These are phyloP conservation scores for Albophoma yamanashiensis DNA, from an alignment of 2,329 filamentous ascomycete species.

Conservation along the genomic window DNA sequence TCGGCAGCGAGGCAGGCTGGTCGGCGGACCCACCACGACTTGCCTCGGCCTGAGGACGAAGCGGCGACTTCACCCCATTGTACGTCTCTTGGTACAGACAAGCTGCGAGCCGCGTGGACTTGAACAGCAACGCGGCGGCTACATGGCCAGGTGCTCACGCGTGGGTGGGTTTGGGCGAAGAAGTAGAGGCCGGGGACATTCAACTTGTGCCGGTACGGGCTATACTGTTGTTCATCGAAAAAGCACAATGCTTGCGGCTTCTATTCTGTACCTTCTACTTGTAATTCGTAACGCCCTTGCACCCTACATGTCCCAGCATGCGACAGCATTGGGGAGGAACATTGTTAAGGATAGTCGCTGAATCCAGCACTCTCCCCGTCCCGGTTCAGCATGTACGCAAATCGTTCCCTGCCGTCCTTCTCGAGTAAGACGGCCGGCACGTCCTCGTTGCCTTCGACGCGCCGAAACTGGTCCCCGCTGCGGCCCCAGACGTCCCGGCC, in stretches of 20 bases:
- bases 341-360: constrained; percentile 26
- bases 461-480: constrained; percentile 32
- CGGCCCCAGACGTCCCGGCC: constrained; percentile 47
- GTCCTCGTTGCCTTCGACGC: constrained; percentile 39
- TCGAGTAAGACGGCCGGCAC: constrained; percentile 36
- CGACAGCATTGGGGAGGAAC: background rate
- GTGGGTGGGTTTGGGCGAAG: too few species aligned
- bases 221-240: background rate
- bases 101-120: too few species aligned
- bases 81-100: too few species aligned
- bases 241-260: background rate
- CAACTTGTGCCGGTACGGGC: background rate
- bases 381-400: constrained; percentile 33
- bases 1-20: too few species aligned
- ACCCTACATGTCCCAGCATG: background rate
- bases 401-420: constrained; percentile 21
- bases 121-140: too few species aligned
- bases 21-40: background rate
- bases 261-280: background rate
- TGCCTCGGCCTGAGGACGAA: background rate
- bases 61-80: too few species aligned
- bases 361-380: constrained; percentile 37
- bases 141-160: too few species aligned
- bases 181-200: background rate
- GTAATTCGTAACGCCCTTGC: background rate